Conservation (phyloP, 2,329 filamentous ascomycete species). For the Trichoderma afroharzianum region DNA sequence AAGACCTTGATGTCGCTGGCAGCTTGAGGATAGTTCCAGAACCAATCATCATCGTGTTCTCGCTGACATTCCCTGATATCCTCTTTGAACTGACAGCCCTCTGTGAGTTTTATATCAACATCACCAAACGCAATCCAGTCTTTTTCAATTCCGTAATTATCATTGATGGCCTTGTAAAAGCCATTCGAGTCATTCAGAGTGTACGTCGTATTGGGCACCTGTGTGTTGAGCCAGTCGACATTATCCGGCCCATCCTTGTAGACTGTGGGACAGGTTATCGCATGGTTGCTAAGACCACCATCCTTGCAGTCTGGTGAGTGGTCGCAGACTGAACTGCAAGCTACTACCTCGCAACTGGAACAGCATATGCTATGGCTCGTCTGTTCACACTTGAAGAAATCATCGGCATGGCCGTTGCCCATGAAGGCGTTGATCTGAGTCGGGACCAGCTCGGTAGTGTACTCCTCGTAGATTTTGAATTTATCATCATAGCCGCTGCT, state of each 20-base stretch:
- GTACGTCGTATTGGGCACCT: conserved; percentile 19
- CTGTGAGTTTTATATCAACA: not conserved
- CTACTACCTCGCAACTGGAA: conserved; percentile 3
- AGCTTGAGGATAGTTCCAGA: conserved; percentile 19
- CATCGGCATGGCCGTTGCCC: conserved; percentile 11
- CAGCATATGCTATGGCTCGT: conserved; percentile 12
- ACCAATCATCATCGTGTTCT: conserved; percentile 14
- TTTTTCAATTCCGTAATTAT: conserved; percentile 20
- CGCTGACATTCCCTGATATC: conserved; percentile 16
- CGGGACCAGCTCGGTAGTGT: conserved; percentile 15
- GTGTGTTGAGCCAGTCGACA: not conserved
- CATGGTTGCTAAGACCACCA: not conserved
- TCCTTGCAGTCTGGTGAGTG: conserved; percentile 6
- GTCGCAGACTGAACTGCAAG: conserved; percentile 10
- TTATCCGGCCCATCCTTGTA: not conserved
- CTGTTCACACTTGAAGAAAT: conserved; percentile 19
- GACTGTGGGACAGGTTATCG: conserved; percentile 19
- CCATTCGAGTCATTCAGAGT: conserved; percentile 20
- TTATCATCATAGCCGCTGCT: conserved; percentile 19
- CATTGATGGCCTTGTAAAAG: conserved; percentile 21
- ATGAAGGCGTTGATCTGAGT: conserved; percentile 18
- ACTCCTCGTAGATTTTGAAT: conserved; percentile 18
- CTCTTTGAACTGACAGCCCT: conserved; percentile 18
- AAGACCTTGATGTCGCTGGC: conserved; percentile 19
- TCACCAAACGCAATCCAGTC: conserved; percentile 20